Percentiles rank a stretch among this genome's conserved stretches.
These are phyloP conservation scores for Grammothele lineata DNA, from an alignment of 768 basidiomycete genomes.

Conservation along the genomic window DNA sequence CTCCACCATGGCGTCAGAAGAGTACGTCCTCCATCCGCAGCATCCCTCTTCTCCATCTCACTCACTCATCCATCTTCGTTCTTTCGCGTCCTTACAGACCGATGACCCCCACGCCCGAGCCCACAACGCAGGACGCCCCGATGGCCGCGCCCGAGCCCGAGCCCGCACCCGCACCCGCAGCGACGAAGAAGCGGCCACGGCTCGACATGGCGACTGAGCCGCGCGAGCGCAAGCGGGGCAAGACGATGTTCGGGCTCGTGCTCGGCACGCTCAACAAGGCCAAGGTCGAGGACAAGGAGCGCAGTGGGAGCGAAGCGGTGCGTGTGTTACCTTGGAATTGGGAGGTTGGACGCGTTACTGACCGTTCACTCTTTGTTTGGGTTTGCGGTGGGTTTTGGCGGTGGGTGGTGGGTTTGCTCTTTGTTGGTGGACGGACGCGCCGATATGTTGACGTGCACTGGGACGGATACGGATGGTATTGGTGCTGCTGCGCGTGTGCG, in stretches of 20 bases:
- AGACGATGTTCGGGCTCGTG: constrained; percentile 83
- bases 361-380: not conserved
- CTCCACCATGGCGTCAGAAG: constrained; percentile 17
- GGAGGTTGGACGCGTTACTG: not conserved
- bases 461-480: not conserved
- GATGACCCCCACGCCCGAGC: constrained; percentile 7
- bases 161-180: constrained; percentile 9
- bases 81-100: not conserved
- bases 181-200: constrained; percentile 54
- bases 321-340: constrained; percentile 15
- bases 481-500: not conserved
- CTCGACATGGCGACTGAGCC: constrained; percentile 56
- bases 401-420: not conserved
- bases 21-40: constrained; percentile 1
- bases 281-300: constrained; percentile 81
- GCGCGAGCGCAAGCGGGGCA: constrained; percentile 77
- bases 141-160: constrained; percentile 14
- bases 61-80: not conserved
- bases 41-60: not conserved
- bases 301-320: constrained; percentile 83
- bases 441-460: not conserved
- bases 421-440: not conserved
- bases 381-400: not conserved
- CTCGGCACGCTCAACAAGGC: constrained; percentile 84
- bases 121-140: constrained; percentile 15